phyloP scores from a whole-genome alignment of 352 stramenopile genomes.

The Pythium chondricola region DNA sequence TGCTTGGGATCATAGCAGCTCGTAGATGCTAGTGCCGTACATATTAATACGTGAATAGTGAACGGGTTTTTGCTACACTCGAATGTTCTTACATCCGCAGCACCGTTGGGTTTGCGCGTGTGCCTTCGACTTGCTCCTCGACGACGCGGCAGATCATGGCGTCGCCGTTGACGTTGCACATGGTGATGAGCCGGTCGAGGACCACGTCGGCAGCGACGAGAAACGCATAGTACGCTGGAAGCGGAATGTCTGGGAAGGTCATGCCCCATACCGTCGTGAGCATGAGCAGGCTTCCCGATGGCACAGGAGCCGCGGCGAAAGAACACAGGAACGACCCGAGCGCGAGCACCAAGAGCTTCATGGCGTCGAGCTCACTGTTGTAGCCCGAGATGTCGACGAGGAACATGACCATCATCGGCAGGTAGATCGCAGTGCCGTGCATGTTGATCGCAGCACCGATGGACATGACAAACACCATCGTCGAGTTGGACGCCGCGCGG shows the following conservation, averaged over 20 bases:
- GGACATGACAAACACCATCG: conserved; percentile 73
- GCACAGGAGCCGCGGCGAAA: conserved; percentile 53
- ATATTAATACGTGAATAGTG: no score
- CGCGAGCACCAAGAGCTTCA: conserved; percentile 39
- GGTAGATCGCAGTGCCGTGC: conserved; percentile 73
- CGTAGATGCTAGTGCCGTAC: no score
- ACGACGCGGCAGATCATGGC: conserved; percentile 70
- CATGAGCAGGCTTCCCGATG: conserved; percentile 50
- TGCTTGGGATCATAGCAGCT: no score
- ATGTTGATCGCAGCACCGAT: conserved; percentile 64
- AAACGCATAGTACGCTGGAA: conserved; percentile 58
- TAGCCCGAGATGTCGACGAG: conserved; percentile 55
- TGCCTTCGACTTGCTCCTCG: conserved; percentile 52
- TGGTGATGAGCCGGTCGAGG: conserved; percentile 62
- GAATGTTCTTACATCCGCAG: no score
- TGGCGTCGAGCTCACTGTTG: conserved; percentile 22
- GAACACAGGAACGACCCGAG: conserved; percentile 56
- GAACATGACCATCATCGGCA: conserved; percentile 68
- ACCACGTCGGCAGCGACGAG: conserved; percentile 63
- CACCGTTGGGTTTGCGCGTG: conserved; percentile 10
- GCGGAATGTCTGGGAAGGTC: conserved; percentile 35
- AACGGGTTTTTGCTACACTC: no score
- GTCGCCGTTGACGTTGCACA: conserved; percentile 72
- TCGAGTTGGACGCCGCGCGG: conserved; percentile 39
- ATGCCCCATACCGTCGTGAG: conserved; percentile 71